Conservation (phyloP, 208 protist genomes). For the Wallacemonas collosoma region DNA sequence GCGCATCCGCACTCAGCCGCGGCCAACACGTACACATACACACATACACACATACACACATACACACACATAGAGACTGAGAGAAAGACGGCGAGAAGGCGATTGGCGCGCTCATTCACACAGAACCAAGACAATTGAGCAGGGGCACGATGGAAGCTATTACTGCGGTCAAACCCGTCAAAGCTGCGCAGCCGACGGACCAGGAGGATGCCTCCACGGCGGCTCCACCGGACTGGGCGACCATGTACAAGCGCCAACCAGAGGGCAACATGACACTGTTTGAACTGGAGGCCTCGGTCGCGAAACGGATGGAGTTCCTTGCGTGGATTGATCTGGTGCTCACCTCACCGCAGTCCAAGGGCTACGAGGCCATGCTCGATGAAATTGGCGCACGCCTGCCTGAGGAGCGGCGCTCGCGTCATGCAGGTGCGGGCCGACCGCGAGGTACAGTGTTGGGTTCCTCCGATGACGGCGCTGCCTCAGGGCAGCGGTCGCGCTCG, state of each 20-base stretch:
- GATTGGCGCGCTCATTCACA: not conserved
- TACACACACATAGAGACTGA: not conserved
- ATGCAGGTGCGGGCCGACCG: slow-evolving; percentile 18
- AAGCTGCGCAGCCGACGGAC: not conserved
- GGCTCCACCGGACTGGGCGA: slow-evolving; percentile 52
- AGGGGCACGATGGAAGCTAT: slow-evolving; percentile 31
- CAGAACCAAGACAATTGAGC: not conserved
- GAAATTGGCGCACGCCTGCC: slow-evolving; percentile 71
- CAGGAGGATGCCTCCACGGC: slow-evolving; percentile 14
- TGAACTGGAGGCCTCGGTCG: slow-evolving; percentile 79
- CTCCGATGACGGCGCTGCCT: slow-evolving; percentile 23
- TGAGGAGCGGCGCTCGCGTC: slow-evolving; percentile 49
- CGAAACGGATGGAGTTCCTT: slow-evolving; percentile 90
- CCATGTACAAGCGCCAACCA: slow-evolving; percentile 74
- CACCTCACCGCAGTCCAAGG: slow-evolving; percentile 63
- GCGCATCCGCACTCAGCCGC: not conserved
- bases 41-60: not conserved
- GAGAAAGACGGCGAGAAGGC: too few relatives aligned
- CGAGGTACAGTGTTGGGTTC: slow-evolving; percentile 25
- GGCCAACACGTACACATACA: not conserved
- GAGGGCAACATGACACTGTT: slow-evolving; percentile 74
- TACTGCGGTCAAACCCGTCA: slow-evolving; percentile 21
- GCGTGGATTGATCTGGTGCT: slow-evolving; percentile 82
- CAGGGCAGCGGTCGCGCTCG: slow-evolving; percentile 37
- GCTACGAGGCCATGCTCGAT: slow-evolving; percentile 60